Evolutionary conservation across 2,329 filamentous ascomycete genomes (phyloP).

Genomic region (Xylaria arbuscula): DNA sequence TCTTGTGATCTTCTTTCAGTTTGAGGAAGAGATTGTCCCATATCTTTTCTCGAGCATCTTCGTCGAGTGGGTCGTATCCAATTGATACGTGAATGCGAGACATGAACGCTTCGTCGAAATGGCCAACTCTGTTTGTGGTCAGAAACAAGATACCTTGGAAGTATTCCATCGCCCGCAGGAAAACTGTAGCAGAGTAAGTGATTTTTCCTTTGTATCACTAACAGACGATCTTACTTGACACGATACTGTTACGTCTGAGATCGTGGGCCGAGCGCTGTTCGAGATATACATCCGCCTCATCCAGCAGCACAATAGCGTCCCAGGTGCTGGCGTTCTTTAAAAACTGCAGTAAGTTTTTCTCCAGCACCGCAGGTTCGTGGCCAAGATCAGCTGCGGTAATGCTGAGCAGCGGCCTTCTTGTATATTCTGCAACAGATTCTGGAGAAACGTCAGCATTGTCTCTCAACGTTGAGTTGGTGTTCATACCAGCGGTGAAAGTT

Average conservation of each 20-base stretch:
- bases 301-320: slow-evolving; percentile 24
- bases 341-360: slow-evolving; percentile 26
- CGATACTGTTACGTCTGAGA: slow-evolving; percentile 22
- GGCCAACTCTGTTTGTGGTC: slow-evolving; percentile 20
- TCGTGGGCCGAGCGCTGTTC: slow-evolving; percentile 8
- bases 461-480: neutral
- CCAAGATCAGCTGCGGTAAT: slow-evolving; percentile 35
- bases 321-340: slow-evolving; percentile 9
- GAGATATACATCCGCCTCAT: slow-evolving; percentile 24
- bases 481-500: slow-evolving; percentile 33
- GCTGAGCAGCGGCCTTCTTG: slow-evolving; percentile 30
- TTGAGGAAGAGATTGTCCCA: slow-evolving; percentile 21
- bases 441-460: neutral
- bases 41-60: slow-evolving; percentile 8
- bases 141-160: slow-evolving; percentile 28
- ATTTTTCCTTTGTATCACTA: neutral
- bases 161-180: slow-evolving; percentile 26
- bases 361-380: slow-evolving; percentile 10
- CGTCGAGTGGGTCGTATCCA: slow-evolving; percentile 14
- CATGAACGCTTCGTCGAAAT: slow-evolving; percentile 27
- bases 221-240: neutral
- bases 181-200: slow-evolving; percentile 14
- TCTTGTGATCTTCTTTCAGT: slow-evolving; percentile 20
- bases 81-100: slow-evolving; percentile 19
- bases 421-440: slow-evolving; percentile 36